Base-by-base conservation (phyloP, 1,139 yeast genomes). In the Meyerozyma athensensis region DNA sequence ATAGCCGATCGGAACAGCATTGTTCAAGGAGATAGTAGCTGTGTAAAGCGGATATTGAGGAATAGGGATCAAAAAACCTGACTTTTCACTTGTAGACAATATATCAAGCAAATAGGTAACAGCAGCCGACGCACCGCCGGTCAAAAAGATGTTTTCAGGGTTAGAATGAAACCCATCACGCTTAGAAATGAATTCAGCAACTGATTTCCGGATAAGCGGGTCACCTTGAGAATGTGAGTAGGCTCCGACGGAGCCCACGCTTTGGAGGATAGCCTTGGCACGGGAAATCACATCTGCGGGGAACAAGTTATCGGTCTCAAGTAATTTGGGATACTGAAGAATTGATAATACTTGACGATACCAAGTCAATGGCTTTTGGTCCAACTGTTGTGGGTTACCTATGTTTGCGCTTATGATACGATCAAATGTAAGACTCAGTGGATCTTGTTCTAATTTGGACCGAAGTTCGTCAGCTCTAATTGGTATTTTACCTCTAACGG, bases 1-100 rank as follows among this genome's bases (percentile, higher is more conserved):
- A 63, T 92, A 94, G n/a, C 96, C 95, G 38, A 92, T 71, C 7
- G 95, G 85, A 24, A 80, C 76, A 12, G 96, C 79, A 52, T 85
- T 78, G 54, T 83, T 83, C 51, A 92, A 70, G 3, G 96, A 83
- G 52, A 94, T 72, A 5, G 96, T 73, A 13, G 98, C 97, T 5
- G 97, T 87, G 65, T 92, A 92, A 43, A 94, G 73, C 4, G 98
- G 98, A 58, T 94, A 92, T 64, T 92, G 98, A 10, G 98, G 98
- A 48, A 92, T 90, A 26, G 98, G 98, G 47, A 92, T 89, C 63
- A 92, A 67, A 47, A 89, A 89, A 19, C 97, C 97, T 4, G 90
- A 73, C 40, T 77, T 63, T 19, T 74, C 73, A 38, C 86, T 85
- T 30, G 72, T 62, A 3, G 94, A 72, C 22, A 92, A 65, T 30